These are phyloP conservation scores for Centaurea solstitialis DNA, from an alignment of 129 eudicot species.

Conservation along the genomic window DNA sequence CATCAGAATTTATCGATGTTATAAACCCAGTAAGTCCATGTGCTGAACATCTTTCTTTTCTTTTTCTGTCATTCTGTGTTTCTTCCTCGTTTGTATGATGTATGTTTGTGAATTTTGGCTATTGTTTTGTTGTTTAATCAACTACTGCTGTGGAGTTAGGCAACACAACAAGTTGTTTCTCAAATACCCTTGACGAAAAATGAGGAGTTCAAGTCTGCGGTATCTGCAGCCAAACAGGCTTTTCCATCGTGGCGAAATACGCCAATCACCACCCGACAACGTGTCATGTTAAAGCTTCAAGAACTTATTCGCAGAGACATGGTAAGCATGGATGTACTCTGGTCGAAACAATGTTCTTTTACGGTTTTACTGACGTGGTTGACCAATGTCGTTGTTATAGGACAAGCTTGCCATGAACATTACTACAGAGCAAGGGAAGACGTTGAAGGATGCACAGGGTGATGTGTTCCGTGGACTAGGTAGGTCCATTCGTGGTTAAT, in stretches of 20 bases:
- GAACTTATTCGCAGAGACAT: conserved; percentile 94
- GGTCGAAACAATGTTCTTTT: not conserved
- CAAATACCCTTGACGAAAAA: conserved; percentile 79
- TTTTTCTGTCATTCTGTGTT: not conserved
- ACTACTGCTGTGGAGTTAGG: conserved; percentile 44
- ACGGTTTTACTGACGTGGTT: conserved; percentile 11
- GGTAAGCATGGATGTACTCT: conserved; percentile 35
- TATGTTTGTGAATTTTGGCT: not conserved
- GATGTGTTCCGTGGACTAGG: conserved; percentile 99
- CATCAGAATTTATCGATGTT: conserved; percentile 71
- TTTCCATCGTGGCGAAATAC: conserved; percentile 90
- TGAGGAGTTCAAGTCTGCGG: conserved; percentile 93
- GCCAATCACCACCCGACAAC: conserved; percentile 90
- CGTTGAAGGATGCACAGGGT: conserved; percentile 97
- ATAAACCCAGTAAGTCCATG: conserved; percentile 71
- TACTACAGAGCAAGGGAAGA: conserved; percentile 97
- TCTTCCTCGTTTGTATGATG: not conserved
- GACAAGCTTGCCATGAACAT: conserved; percentile 93
- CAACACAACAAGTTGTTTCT: conserved; percentile 93
- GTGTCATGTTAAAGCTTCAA: conserved; percentile 88
- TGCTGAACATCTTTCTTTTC: not conserved
- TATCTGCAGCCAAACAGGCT: conserved; percentile 91
- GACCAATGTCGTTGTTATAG: conserved; percentile 30
- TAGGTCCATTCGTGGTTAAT: conserved; percentile 22
- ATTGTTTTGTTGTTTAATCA: conserved; percentile 1